Evolutionary conservation across 2,329 filamentous ascomycete species (phyloP).

Genomic region (Ascochyta clinopodiicola): DNA sequence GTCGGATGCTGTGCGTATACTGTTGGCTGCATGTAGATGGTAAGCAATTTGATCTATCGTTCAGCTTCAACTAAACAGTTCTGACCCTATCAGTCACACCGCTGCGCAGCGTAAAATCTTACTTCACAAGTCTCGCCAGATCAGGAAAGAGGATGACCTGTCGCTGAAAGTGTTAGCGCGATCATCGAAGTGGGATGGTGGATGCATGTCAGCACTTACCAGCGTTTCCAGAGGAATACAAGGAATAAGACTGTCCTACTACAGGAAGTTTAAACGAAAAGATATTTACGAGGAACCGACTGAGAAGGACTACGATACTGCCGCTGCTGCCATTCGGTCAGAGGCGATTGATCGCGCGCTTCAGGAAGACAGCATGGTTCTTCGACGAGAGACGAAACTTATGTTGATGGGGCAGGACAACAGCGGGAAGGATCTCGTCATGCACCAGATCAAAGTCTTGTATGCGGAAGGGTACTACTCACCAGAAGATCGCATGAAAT

Average conservation of each 20-base stretch:
- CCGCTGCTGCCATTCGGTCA: slow-evolving; percentile 41
- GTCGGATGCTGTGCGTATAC: slow-evolving; percentile 41
- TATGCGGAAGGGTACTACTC: slow-evolving; percentile 46
- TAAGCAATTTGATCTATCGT: slow-evolving; percentile 13
- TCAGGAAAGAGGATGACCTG: slow-evolving; percentile 41
- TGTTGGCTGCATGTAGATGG: slow-evolving; percentile 44
- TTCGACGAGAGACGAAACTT: slow-evolving; percentile 44
- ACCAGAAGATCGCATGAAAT: slow-evolving; percentile 37
- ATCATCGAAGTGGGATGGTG: slow-evolving; percentile 39
- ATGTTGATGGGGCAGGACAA: slow-evolving; percentile 38
- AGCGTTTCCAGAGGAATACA: slow-evolving; percentile 43
- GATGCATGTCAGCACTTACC: slow-evolving; percentile 37
- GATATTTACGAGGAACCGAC: slow-evolving; percentile 28
- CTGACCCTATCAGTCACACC: slow-evolving; percentile 40
- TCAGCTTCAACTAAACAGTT: not conserved
- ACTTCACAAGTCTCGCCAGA: slow-evolving; percentile 45
- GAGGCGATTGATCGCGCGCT: slow-evolving; percentile 45
- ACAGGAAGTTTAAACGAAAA: slow-evolving; percentile 33
- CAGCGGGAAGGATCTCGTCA: slow-evolving; percentile 46
- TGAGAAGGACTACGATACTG: slow-evolving; percentile 40
- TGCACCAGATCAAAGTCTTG: slow-evolving; percentile 46
- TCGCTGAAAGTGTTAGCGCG: slow-evolving; percentile 37
- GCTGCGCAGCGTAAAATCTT: slow-evolving; percentile 47
- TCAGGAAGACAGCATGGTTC: slow-evolving; percentile 41
- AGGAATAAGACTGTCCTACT: slow-evolving; percentile 40